phyloP scores from a whole-genome alignment of 305 asterid genomes.

The Fraxinus latifolia region DNA sequence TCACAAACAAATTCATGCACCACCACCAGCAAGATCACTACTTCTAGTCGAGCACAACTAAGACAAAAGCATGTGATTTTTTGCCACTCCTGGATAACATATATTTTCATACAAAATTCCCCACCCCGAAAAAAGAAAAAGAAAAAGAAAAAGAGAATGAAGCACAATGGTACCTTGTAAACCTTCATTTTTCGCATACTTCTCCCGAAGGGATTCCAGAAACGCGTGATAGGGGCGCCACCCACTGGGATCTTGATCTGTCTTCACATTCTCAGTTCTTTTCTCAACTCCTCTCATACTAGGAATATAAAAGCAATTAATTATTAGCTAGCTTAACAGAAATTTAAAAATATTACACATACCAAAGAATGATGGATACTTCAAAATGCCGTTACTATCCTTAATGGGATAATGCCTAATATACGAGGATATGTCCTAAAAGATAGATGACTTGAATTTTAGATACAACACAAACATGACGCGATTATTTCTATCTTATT shows the following conservation, averaged over 20 bases:
- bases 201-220: slow-evolving; percentile 69
- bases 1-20: not conserved
- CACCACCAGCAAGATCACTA: not conserved
- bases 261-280: slow-evolving; percentile 64
- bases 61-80: not conserved
- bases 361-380: not conserved
- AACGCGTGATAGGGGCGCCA: slow-evolving; percentile 77
- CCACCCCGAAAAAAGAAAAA: not conserved
- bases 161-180: slow-evolving; percentile 52
- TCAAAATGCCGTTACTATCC: not conserved
- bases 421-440: not conserved
- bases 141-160: slow-evolving; percentile 1
- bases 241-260: slow-evolving; percentile 81
- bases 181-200: slow-evolving; percentile 67
- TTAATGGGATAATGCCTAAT: not conserved
- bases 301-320: slow-evolving; percentile 15
- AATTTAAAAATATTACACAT: not conserved
- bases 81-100: not conserved
- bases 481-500: not conserved
- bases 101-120: not conserved
- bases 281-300: slow-evolving; percentile 68
- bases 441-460: not conserved
- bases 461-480: not conserved
- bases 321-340: slow-evolving; percentile 11
- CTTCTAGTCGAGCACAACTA: not conserved